Percentiles rank a stretch among this genome's conserved stretches.
Conservation (phyloP, 1,284 basidiomycete genomes). For the Ceraceosorus guamensis region DNA sequence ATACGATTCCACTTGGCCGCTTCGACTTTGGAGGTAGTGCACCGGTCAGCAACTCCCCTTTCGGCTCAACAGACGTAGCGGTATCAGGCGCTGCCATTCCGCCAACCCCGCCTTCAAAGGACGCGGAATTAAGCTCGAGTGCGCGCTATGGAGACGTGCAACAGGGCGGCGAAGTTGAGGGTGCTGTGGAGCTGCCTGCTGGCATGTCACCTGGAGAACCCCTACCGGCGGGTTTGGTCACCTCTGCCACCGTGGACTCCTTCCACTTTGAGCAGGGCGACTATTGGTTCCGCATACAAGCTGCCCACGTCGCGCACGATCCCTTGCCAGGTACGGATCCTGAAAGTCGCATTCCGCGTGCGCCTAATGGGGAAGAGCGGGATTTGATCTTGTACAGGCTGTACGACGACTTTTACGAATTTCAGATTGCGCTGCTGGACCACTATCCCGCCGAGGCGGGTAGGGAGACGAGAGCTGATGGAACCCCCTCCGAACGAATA, state of each 20-base stretch:
- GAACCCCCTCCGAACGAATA: constrained; percentile 58
- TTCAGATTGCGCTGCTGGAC: constrained; percentile 81
- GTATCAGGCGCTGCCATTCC: constrained; percentile 52
- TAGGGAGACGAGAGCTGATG: constrained; percentile 50
- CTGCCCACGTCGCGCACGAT: constrained; percentile 60
- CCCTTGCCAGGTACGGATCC: too few relatives aligned
- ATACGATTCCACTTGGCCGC: constrained; percentile 85
- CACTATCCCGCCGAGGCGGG: constrained; percentile 84
- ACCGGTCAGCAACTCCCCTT: constrained; percentile 2
- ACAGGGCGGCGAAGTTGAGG: constrained; percentile 12
- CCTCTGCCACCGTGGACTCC: constrained; percentile 82
- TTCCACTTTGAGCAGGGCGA: constrained; percentile 94
- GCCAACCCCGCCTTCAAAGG: constrained; percentile 17
- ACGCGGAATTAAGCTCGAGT: neutral
- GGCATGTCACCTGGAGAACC: constrained; percentile 33
- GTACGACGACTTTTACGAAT: constrained; percentile 98
- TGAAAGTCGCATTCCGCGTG: constrained; percentile 18
- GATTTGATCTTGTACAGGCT: constrained; percentile 85
- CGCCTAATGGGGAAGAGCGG: constrained; percentile 50
- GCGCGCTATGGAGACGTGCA: neutral
- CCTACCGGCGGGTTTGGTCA: constrained; percentile 61
- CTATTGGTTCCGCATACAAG: constrained; percentile 95
- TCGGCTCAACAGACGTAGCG: too few relatives aligned
- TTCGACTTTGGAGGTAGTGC: constrained; percentile 56
- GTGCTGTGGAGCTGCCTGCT: constrained; percentile 23